A percentile compares a stretch with the other conserved stretches of the same genome.
phyloP scores from a whole-genome alignment of 768 basidiomycete genomes.

The Hericium coralloides region DNA sequence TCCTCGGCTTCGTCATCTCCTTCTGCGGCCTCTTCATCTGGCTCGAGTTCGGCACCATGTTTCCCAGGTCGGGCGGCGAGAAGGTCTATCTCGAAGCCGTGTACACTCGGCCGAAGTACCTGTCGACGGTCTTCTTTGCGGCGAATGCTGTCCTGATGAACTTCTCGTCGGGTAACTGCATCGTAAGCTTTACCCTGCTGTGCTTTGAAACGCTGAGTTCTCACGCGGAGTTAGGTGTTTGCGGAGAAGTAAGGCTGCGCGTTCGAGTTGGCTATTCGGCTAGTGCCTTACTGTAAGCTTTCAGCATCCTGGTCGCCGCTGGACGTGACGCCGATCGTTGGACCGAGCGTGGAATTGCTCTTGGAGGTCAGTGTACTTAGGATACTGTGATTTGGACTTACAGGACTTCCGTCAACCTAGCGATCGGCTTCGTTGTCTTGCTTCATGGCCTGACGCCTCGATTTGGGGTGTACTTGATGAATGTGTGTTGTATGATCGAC shows the following conservation, averaged over 20 bases:
- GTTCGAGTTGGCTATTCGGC: neutral
- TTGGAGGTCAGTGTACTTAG: neutral
- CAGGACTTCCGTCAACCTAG: slow-evolving; percentile 19
- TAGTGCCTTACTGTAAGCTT: neutral
- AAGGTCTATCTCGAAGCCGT: slow-evolving; percentile 51
- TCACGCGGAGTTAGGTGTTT: neutral
- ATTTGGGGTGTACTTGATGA: slow-evolving; percentile 44
- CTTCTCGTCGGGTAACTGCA: slow-evolving; percentile 16
- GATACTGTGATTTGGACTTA: neutral
- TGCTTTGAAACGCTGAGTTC: neutral
- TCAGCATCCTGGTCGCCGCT: neutral
- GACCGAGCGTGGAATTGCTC: neutral
- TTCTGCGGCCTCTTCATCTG: slow-evolving; percentile 54
- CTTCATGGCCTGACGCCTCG: slow-evolving; percentile 45
- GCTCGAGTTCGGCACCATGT: slow-evolving; percentile 59
- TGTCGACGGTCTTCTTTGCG: slow-evolving; percentile 27
- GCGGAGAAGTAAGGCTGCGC: neutral
- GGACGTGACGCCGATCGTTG: neutral
- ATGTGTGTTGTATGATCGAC: slow-evolving; percentile 25
- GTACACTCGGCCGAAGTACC: slow-evolving; percentile 28
- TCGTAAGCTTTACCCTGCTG: slow-evolving; percentile 10
- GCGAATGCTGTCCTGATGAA: slow-evolving; percentile 25
- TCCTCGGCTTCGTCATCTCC: slow-evolving; percentile 42
- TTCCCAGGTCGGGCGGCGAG: slow-evolving; percentile 49
- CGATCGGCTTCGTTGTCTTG: slow-evolving; percentile 39